A percentile compares a stretch with the other conserved stretches of the same genome.
Conservation (phyloP, 2,329 filamentous ascomycete genomes). For the Exophiala sp. region DNA sequence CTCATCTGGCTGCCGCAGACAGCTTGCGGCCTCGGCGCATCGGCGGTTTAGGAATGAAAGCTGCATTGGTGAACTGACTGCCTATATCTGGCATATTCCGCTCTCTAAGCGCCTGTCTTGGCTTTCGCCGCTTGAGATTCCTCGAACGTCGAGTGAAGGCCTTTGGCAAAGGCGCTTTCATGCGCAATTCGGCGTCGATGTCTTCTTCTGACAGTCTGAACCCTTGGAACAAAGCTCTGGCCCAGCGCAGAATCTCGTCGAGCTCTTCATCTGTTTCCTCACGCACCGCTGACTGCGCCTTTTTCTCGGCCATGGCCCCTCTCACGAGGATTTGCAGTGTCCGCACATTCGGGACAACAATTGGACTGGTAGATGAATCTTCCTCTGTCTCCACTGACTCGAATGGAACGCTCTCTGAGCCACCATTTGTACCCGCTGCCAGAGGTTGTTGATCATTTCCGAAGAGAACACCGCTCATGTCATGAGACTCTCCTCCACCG, state of each 20-base stretch:
- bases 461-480: too few species aligned
- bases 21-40: neutral
- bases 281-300: neutral
- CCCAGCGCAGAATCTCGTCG: conserved; percentile 15
- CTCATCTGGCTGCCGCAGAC: neutral
- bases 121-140: neutral
- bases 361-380: conserved; percentile 4
- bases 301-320: conserved; percentile 17
- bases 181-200: conserved; percentile 12
- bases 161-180: neutral
- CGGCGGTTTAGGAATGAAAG: neutral
- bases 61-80: neutral
- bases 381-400: neutral
- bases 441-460: neutral
- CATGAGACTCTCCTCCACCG: too few species aligned
- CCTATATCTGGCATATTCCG: neutral
- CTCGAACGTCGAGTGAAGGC: neutral
- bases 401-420: conserved; percentile 1
- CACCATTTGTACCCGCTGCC: neutral
- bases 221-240: conserved; percentile 4
- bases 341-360: conserved; percentile 21
- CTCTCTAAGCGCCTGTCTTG: neutral
- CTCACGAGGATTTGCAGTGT: conserved; percentile 26
- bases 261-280: conserved; percentile 6
- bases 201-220: conserved; percentile 14